Base-by-base conservation (phyloP, 2,329 filamentous ascomycete genomes). In the Raffaelea ambrosiae region DNA sequence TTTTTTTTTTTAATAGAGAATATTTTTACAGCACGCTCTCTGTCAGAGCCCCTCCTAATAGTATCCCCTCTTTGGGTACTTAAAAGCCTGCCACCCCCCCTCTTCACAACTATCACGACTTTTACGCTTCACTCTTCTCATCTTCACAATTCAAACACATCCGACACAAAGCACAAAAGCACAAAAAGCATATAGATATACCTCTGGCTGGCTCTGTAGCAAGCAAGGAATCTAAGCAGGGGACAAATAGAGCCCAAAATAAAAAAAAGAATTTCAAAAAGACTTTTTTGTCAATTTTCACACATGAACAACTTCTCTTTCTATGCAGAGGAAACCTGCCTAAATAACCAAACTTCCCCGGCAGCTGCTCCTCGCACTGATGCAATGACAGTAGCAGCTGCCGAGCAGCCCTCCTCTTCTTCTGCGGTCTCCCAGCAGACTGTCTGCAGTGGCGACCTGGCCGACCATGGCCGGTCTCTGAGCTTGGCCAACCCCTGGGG, bases 301-400 rank as follows among this genome's bases (percentile, higher is more conserved):
- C 52, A 48, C 58, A 66, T 66, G 64, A 59, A 58, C 51, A 48
- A 51, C 47, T 54, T 46, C 43, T 53, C 50, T 50, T 46, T 49
- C 49, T 41, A 59, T 63, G 64, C 64, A 65, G 64, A 67, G 64
- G 65, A 62, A 60, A 66, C 53, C 64, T 64, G 64, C 64, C 58
- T 63, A 60, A 66, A 65, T 54, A 60, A 66, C 61, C 53, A 54
- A 46, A 41, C 44, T 29, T 39, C 44, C 0, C 20, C 44, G 11
- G 14, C 26, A 4, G 11, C 43, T 10, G 13, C 23, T 19, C 18
- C 16, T 26, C 7, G 18, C 29, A 19, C 16, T 9, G 16, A 5
- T 7, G 18, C 21, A 19, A 7, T 38, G 18, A 7, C 13, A 38
- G 31, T 20, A 35, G 8, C 33, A 5, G 20, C n/a, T 16, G 4